Evolutionary conservation across 108 stramenopile genomes (phyloP), one percentile per base, ranked within the genome.

Genomic region (Stephanodiscus triporus): DNA sequence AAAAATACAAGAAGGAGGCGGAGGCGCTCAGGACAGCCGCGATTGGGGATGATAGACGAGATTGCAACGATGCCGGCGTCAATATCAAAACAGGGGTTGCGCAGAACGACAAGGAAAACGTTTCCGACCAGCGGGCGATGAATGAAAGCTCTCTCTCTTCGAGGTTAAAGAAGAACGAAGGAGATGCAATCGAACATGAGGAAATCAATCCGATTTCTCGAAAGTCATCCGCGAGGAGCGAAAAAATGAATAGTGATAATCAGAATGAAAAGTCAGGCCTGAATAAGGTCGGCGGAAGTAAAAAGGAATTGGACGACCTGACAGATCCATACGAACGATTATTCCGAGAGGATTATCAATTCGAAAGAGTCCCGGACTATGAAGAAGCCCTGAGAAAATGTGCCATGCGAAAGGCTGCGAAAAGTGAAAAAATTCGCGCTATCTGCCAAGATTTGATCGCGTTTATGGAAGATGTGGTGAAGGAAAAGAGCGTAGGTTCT

Each of bases 361-460:
- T 65, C 27, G 43, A 47, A 19, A 65, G 9, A 50, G 45, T 24
- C 49, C 36, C 42, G 6, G 19, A 9, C 6, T 42, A 5, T 20
- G 64, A 65, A 13, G 43, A 65, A 65, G 64, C 64, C 11, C 27
- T 56, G 26, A 29, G 24, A 56, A 56, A 14, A 56, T 24, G 34
- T 37, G 23, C 62, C 0, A 7, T 13, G 22, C 24, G 0, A 26
- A 14, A 56, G 22, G 55, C 11, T 29, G 24, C n/a, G 38, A 48
- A 27, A n/a, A 60, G 10, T 8, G 36, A 32, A 60, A 59, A 71
- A 13, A 60, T 61, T 42, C 45, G 60, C 61, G 55, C 19, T 9
- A 26, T 71, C 26, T 71, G 58, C 70, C 42, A 60, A 32, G 70
- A 71, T n/a, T 48, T 59, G n/a, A 71, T 20, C 17, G 38, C 40